A percentile compares a stretch with the other conserved stretches of the same genome.
These are phyloP conservation scores for Trichoderma simmonsii DNA, from an alignment of 2,329 filamentous ascomycete species.

Conservation along the genomic window DNA sequence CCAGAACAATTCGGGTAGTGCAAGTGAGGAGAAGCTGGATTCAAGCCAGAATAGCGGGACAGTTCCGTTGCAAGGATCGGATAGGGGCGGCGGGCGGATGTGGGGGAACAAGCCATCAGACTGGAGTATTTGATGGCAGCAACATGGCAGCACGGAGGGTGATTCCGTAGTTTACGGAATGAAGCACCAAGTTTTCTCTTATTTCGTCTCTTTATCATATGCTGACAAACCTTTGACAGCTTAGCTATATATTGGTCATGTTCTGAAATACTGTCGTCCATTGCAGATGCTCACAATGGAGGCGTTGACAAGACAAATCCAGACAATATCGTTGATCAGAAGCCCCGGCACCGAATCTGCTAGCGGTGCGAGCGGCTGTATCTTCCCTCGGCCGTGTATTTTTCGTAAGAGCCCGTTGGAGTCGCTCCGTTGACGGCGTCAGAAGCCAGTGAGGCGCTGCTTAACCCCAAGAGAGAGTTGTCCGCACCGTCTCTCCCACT, in stretches of 20 bases:
- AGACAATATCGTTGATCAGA: background rate
- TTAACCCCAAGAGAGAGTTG: background rate
- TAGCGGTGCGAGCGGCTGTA: background rate
- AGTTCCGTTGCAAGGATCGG: slow-evolving; percentile 12
- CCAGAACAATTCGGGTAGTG: background rate
- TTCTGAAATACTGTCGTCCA: background rate
- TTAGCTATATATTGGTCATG: background rate
- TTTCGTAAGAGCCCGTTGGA: background rate
- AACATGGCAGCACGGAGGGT: background rate
- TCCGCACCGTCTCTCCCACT: background rate
- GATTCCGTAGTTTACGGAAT: background rate
- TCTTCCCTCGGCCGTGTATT: background rate
- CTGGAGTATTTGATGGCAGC: background rate
- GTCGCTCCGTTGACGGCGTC: background rate
- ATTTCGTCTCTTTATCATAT: background rate
- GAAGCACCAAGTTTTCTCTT: background rate
- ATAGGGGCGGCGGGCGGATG: slow-evolving; percentile 12
- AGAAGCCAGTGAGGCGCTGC: background rate
- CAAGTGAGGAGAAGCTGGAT: slow-evolving; percentile 11
- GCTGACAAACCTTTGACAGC: background rate
- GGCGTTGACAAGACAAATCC: background rate
- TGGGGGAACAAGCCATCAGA: slow-evolving; percentile 6
- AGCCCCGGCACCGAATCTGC: background rate
- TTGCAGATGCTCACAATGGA: background rate
- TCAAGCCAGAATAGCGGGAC: slow-evolving; percentile 7